These are phyloP conservation scores for Orbilia brochopaga DNA, from an alignment of 2,329 filamentous ascomycete genomes.

Conservation along the genomic window DNA sequence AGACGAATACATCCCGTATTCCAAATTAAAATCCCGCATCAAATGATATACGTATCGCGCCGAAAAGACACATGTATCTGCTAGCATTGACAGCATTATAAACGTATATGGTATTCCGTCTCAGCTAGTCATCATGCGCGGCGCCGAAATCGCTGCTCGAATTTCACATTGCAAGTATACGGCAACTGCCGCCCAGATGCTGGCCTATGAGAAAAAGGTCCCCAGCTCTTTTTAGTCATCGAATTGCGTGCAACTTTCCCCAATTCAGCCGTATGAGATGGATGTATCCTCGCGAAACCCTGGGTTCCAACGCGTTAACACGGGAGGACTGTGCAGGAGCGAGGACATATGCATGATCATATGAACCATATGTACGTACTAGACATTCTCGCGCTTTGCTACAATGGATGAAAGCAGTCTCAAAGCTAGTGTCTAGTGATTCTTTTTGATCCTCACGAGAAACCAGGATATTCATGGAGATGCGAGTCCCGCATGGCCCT, in stretches of 20 bases:
- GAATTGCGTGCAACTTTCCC: conserved; percentile 42
- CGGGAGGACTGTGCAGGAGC: neutral
- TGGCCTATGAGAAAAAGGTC: neutral
- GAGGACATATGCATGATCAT: no score
- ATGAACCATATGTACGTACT: no score
- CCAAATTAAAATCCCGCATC: neutral
- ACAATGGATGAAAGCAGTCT: neutral
- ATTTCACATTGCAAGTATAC: no score
- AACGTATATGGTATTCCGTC: neutral
- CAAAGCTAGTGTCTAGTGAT: no score
- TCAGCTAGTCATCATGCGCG: no score
- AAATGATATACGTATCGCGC: no score
- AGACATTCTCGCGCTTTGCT: neutral
- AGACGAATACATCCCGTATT: neutral
- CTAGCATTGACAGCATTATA: neutral
- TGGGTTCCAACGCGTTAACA: neutral
- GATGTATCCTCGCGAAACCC: neutral
- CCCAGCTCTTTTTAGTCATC: conserved; percentile 47
- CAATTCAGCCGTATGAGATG: conserved; percentile 32
- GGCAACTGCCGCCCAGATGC: no score
- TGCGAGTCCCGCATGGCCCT: no score
- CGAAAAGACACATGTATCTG: no score
- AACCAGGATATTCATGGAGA: no score
- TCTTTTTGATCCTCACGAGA: no score
- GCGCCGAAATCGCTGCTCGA: no score